phyloP scores from a whole-genome alignment of 371 early-diverging fungal genomes.

The Umbelopsis sp. region DNA sequence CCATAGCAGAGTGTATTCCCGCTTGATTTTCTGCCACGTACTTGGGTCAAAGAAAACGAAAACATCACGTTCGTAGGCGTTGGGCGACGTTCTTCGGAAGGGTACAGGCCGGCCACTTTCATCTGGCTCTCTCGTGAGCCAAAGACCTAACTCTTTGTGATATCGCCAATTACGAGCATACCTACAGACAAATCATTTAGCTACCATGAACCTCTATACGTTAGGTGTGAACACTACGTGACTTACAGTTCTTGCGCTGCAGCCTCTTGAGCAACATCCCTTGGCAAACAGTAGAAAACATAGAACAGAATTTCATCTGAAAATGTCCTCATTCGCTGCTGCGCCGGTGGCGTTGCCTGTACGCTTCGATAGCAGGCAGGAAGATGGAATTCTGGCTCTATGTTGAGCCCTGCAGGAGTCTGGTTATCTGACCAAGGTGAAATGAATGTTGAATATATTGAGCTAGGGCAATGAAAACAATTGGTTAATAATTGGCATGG shows the following conservation, averaged over 20 bases:
- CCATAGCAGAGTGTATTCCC: slow-evolving; percentile 80
- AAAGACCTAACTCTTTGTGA: slow-evolving; percentile 85
- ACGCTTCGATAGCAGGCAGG: slow-evolving; percentile 74
- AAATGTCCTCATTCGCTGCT: slow-evolving; percentile 68
- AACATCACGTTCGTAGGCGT: slow-evolving; percentile 73
- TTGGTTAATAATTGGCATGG: not conserved
- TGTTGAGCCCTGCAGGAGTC: slow-evolving; percentile 47
- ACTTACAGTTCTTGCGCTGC: slow-evolving; percentile 89
- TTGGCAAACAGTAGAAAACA: slow-evolving; percentile 92
- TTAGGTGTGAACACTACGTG: not conserved
- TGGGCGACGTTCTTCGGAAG: slow-evolving; percentile 47
- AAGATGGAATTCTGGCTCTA: slow-evolving; percentile 77
- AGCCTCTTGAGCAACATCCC: slow-evolving; percentile 85
- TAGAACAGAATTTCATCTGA: slow-evolving; percentile 94
- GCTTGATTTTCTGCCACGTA: slow-evolving; percentile 80
- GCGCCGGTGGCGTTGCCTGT: slow-evolving; percentile 72
- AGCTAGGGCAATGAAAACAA: slow-evolving; percentile 31
- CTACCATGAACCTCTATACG: not conserved
- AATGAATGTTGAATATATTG: slow-evolving; percentile 80
- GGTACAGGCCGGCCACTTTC: slow-evolving; percentile 35
- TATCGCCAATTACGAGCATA: slow-evolving; percentile 89
- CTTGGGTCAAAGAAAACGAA: slow-evolving; percentile 88
- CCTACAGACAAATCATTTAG: slow-evolving; percentile 22
- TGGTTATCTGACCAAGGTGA: slow-evolving; percentile 82
- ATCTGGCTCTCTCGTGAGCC: slow-evolving; percentile 76